These are phyloP conservation scores for Plantago elongata DNA, from an alignment of 257 asterid species.

Conservation along the genomic window DNA sequence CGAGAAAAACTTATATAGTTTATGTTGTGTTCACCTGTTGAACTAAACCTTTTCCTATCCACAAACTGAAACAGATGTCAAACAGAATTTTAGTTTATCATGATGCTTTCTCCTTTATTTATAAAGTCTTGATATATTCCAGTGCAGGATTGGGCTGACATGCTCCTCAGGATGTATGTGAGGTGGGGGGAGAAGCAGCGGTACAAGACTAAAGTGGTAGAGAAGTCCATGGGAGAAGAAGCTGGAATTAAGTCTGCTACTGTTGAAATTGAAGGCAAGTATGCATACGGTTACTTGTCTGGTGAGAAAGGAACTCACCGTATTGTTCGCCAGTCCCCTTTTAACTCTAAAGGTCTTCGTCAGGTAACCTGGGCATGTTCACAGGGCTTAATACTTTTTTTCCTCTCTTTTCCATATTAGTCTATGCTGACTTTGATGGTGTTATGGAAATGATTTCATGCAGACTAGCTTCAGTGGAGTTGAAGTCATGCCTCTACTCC, in stretches of 20 bases:
- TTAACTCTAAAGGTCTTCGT: slow-evolving; percentile 94
- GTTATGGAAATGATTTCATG: slow-evolving; percentile 20
- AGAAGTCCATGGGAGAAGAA: slow-evolving; percentile 92
- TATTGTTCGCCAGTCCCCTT: slow-evolving; percentile 92
- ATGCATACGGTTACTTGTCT: slow-evolving; percentile 86
- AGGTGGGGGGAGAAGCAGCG: slow-evolving; percentile 96
- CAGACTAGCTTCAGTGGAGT: slow-evolving; percentile 97
- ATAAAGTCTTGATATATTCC: slow-evolving; percentile 60
- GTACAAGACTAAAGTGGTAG: slow-evolving; percentile 80
- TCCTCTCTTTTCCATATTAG: background rate
- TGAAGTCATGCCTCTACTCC: slow-evolving; percentile 97
- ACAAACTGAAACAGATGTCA: no score
- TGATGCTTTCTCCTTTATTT: slow-evolving; percentile 22
- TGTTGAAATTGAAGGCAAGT: slow-evolving; percentile 79
- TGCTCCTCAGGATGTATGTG: slow-evolving; percentile 97
- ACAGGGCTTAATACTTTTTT: background rate
- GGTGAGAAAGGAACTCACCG: slow-evolving; percentile 99
- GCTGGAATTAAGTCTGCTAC: slow-evolving; percentile 95
- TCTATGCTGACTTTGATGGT: background rate
- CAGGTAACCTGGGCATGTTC: slow-evolving; percentile 43
- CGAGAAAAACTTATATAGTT: no score
- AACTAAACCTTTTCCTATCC: no score
- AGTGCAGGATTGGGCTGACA: slow-evolving; percentile 99
- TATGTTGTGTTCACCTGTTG: no score
- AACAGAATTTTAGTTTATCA: background rate